Base-by-base conservation (phyloP, 306 rosid species). In the Trifolium repens region DNA sequence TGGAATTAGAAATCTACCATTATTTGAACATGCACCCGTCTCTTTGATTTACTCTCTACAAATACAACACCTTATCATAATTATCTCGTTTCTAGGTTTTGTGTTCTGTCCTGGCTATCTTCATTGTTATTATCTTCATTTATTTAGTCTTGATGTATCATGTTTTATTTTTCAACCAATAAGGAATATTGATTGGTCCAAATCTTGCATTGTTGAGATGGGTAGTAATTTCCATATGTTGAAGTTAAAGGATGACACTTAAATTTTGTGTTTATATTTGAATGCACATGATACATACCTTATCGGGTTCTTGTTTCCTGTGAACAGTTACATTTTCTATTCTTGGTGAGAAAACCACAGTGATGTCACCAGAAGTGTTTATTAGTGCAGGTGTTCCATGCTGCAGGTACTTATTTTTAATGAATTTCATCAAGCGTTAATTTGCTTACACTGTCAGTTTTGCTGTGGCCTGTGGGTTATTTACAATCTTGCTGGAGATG, bases 311-410 rank as follows among this genome's bases (percentile, higher is more conserved):
- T 55, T 85, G 59, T 75, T 78, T 78, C 67, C 59, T 43, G 64
- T 81, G 71, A 9, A 77, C 91, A 96, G 99, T 96, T 71, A 90
- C 99, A 65, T 96, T 96, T 83, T 84, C 97, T 42, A 72, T 82
- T 80, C 99, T 96, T 83, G 99, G 99, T 80, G 92, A 96, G 90
- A 96, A 96, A 84, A 96, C 91, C 39, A 96, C 99, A 4, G 99
- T 96, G 82, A 92, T 96, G 93, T 89, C 98, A 13, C 99, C 99
- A 72, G 99, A 96, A 88, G 92, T 96, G 17, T 82, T 96, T 80
- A 54, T 90, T 75, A 79, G 87, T 4, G 87, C 98, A 43, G 98
- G 98, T 72, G 87, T 96, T 85, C 99, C 99, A 61, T 96, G 99
- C 84, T 96, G 99, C 98, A 89, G 99, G 99, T 94, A 89, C 78